These are phyloP conservation scores for Neonectria neomacrospora DNA, from an alignment of 2,329 filamentous ascomycete species.

Conservation along the genomic window DNA sequence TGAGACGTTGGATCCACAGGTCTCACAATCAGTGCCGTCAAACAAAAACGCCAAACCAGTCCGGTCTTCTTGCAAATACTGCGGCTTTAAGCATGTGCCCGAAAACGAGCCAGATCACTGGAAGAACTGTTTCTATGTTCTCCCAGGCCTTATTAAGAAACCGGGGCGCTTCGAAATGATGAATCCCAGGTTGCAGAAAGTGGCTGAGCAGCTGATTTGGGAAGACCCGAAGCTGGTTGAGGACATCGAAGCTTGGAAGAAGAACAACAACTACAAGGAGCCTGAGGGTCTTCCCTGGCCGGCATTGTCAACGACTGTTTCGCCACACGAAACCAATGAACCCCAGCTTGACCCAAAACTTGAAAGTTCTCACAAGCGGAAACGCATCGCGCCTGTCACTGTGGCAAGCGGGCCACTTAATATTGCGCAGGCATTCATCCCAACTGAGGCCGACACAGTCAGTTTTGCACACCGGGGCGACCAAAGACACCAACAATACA, in stretches of 20 bases:
- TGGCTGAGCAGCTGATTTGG: not conserved
- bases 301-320: not conserved
- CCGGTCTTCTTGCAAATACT: not conserved
- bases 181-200: not conserved
- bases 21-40: not conserved
- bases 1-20: too few relatives aligned
- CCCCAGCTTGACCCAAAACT: constrained; percentile 1
- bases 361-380: constrained; percentile 41
- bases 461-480: not conserved
- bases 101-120: not conserved
- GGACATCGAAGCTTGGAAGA: not conserved
- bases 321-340: not conserved
- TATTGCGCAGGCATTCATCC: constrained; percentile 34
- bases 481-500: not conserved
- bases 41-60: not conserved
- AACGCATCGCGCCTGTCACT: constrained; percentile 41
- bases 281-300: not conserved
- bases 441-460: constrained; percentile 41
- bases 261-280: not conserved
- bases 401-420: constrained; percentile 37
- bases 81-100: not conserved
- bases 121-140: not conserved
- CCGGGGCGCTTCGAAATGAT: not conserved
- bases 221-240: not conserved
- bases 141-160: not conserved